A percentile compares a stretch with the other conserved stretches of the same genome.
These are phyloP conservation scores for Carex parvula DNA, from an alignment of 176 grass and related monocot species.

Conservation along the genomic window DNA sequence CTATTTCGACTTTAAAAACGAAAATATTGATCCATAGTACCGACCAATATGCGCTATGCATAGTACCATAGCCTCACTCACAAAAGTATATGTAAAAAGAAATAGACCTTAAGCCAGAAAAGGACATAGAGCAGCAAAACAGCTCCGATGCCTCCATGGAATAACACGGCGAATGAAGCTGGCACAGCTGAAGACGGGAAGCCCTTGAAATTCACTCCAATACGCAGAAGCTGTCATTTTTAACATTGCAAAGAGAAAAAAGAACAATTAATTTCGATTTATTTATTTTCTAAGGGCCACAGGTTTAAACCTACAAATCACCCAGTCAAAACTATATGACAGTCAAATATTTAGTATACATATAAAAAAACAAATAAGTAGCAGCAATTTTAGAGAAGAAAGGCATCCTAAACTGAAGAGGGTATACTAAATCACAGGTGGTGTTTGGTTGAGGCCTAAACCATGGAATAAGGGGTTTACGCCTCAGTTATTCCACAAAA, in stretches of 20 bases:
- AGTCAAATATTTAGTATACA: not conserved
- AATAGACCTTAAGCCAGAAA: conserved; percentile 87
- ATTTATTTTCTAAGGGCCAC: not conserved
- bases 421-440: not conserved
- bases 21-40: no score
- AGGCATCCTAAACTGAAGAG: not conserved
- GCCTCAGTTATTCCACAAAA: no score
- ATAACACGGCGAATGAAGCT: conserved; percentile 58
- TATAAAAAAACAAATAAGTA: not conserved
- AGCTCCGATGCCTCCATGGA: conserved; percentile 72
- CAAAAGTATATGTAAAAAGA: not conserved
- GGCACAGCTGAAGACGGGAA: conserved; percentile 63
- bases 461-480: no score
- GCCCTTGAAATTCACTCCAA: conserved; percentile 86
- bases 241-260: not conserved
- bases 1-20: no score
- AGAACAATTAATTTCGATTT: not conserved
- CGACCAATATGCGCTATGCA: no score
- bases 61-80: no score
- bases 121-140: conserved; percentile 85
- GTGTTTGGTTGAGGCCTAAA: no score
- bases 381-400: not conserved
- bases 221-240: conserved; percentile 49
- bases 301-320: not conserved
- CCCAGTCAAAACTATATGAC: not conserved